Percentiles rank a stretch among this genome's conserved stretches.
phyloP scores from a whole-genome alignment of 2,329 filamentous ascomycete species.

The Ceratocystis papillata region DNA sequence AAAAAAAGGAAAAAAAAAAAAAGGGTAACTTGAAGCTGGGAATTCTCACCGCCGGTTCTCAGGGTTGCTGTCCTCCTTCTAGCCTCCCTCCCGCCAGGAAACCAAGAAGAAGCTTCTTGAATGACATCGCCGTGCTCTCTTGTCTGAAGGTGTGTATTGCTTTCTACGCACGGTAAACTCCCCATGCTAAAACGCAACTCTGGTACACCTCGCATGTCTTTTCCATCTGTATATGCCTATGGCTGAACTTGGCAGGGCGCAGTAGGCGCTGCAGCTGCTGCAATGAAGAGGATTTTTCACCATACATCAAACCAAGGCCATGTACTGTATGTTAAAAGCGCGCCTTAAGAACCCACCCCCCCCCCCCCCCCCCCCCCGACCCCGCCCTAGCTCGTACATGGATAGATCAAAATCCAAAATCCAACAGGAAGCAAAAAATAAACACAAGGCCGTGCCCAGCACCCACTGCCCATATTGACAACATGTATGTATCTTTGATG shows the following conservation, averaged over 20 bases:
- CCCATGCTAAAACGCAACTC: too few species aligned
- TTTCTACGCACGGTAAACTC: neutral
- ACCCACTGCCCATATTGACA: neutral
- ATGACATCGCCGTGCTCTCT: neutral
- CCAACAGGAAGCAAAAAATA: neutral
- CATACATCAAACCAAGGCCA: neutral
- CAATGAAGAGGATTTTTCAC: neutral
- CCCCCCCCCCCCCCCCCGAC: too few species aligned
- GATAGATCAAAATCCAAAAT: too few species aligned
- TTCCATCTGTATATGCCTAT: neutral
- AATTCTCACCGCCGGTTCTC: neutral
- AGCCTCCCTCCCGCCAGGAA: too few species aligned
- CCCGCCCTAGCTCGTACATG: too few species aligned
- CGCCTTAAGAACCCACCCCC: too few species aligned
- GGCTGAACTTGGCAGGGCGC: conserved; percentile 1
- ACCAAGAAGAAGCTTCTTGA: neutral
- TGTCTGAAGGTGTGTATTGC: neutral
- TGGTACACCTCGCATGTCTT: too few species aligned
- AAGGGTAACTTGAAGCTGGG: neutral
- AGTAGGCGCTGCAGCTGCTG: neutral
- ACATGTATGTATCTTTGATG: neutral
- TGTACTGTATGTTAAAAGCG: neutral
- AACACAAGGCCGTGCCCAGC: neutral
- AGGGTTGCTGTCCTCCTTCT: neutral
- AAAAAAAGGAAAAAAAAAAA: too few species aligned